phyloP scores from a whole-genome alignment of 192 early-diverging fungal species.

The Coemansia sp. region DNA sequence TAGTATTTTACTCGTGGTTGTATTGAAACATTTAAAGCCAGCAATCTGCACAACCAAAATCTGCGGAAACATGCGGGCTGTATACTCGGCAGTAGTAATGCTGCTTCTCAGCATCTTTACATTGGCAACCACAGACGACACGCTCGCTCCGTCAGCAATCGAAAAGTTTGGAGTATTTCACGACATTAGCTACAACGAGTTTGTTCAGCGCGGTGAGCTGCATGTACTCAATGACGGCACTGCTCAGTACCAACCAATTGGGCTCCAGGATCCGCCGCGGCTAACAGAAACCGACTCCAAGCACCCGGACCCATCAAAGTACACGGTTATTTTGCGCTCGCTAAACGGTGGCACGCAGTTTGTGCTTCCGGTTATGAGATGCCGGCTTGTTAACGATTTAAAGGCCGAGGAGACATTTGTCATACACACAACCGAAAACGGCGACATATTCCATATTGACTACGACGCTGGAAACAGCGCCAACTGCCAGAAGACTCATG shows the following conservation, averaged over 20 bases:
- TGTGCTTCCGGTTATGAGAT: conserved; percentile 21
- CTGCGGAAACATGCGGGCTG: neutral
- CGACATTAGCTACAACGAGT: conserved; percentile 15
- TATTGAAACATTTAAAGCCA: neutral
- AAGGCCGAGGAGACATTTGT: conserved; percentile 46
- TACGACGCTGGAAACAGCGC: conserved; percentile 33
- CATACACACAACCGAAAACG: conserved; percentile 20
- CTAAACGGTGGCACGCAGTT: conserved; percentile 16
- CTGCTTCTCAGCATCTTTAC: conserved; percentile 7
- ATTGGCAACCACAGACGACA: neutral
- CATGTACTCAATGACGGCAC: conserved; percentile 29
- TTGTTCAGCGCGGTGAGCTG: conserved; percentile 43
- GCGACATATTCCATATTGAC: conserved; percentile 35
- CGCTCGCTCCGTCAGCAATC: neutral
- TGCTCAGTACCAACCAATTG: conserved; percentile 21
- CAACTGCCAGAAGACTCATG: conserved; percentile 17
- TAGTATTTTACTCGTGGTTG: neutral
- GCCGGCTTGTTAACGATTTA: conserved; percentile 20
- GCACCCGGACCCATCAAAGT: conserved; percentile 8
- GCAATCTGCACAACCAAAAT: neutral
- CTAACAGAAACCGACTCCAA: neutral
- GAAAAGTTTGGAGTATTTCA: conserved; percentile 43
- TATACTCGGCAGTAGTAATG: neutral
- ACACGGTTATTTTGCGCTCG: conserved; percentile 29
- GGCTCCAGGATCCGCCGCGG: conserved; percentile 20